A percentile compares a stretch with the other conserved stretches of the same genome.
phyloP scores from a whole-genome alignment of 2,329 filamentous ascomycete species.

The Teratosphaeria nubilosa region DNA sequence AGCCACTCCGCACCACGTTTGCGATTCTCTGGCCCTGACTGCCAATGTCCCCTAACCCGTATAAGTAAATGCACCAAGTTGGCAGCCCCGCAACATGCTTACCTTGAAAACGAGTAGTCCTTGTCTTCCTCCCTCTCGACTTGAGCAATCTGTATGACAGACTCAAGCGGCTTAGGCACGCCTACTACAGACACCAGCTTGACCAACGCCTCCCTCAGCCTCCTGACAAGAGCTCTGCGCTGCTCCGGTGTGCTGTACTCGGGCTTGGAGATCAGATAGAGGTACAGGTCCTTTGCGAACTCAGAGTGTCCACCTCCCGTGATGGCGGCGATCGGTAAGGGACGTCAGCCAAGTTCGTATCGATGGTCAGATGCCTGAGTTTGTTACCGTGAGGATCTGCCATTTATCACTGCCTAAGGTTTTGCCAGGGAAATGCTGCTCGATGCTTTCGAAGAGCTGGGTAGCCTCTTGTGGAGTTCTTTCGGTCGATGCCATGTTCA shows the following conservation, averaged over 20 bases:
- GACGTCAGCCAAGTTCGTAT: background rate
- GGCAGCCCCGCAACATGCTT: background rate
- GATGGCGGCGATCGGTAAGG: slow-evolving; percentile 32
- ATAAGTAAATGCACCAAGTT: background rate
- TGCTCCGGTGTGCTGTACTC: slow-evolving; percentile 34
- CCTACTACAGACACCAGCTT: slow-evolving; percentile 50
- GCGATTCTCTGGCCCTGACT: slow-evolving; percentile 46
- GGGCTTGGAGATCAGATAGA: slow-evolving; percentile 42
- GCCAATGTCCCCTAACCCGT: slow-evolving; percentile 41
- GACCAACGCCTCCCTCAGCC: slow-evolving; percentile 48
- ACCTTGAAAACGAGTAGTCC: slow-evolving; percentile 44
- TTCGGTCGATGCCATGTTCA: slow-evolving; percentile 18
- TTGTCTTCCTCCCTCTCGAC: slow-evolving; percentile 47
- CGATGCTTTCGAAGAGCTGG: slow-evolving; percentile 32
- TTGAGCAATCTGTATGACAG: slow-evolving; percentile 45
- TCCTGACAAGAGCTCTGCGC: slow-evolving; percentile 40
- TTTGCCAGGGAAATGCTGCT: slow-evolving; percentile 34
- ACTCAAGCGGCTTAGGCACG: slow-evolving; percentile 53
- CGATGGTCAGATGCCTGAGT: too few species aligned
- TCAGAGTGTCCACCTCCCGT: slow-evolving; percentile 43
- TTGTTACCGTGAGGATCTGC: slow-evolving; percentile 34
- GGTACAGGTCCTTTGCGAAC: slow-evolving; percentile 45
- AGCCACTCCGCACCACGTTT: slow-evolving; percentile 47
- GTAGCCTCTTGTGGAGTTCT: slow-evolving; percentile 31
- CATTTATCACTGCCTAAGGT: slow-evolving; percentile 36